A percentile compares a stretch with the other conserved stretches of the same genome.
Conservation (phyloP, 176 grass and related monocot species). For the Avena sativa region DNA sequence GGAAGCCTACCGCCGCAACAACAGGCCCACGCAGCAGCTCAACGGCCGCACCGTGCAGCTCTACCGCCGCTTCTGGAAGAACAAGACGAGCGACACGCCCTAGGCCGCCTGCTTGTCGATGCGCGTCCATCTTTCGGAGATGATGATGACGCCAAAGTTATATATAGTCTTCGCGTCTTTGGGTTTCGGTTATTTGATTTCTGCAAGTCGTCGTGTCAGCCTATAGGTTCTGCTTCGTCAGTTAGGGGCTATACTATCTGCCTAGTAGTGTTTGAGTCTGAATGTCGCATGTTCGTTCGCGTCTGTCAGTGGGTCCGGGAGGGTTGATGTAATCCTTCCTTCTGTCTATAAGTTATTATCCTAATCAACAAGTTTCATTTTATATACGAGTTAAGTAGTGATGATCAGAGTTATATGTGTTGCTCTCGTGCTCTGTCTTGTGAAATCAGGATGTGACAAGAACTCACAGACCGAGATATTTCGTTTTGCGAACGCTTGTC, state of each 20-base stretch:
- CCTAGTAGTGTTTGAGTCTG: not conserved
- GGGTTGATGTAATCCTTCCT: not conserved
- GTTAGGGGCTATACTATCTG: not conserved
- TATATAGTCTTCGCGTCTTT: not conserved
- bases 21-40: constrained; percentile 60
- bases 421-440: too few relatives aligned
- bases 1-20: constrained; percentile 54
- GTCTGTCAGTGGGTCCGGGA: not conserved
- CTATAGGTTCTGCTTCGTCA: not conserved
- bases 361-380: not conserved
- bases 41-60: constrained; percentile 49
- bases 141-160: not conserved
- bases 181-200: not conserved
- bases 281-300: not conserved
- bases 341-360: not conserved
- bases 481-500: not conserved
- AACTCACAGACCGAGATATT: too few relatives aligned
- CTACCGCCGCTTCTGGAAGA: constrained; percentile 47
- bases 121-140: not conserved
- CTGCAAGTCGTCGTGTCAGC: not conserved
- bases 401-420: not conserved
- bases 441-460: too few relatives aligned
- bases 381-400: too few relatives aligned
- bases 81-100: constrained; percentile 20
- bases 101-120: constrained; percentile 2